Base-by-base conservation (phyloP, 768 basidiomycete species). In the Tulasnella calospora region DNA sequence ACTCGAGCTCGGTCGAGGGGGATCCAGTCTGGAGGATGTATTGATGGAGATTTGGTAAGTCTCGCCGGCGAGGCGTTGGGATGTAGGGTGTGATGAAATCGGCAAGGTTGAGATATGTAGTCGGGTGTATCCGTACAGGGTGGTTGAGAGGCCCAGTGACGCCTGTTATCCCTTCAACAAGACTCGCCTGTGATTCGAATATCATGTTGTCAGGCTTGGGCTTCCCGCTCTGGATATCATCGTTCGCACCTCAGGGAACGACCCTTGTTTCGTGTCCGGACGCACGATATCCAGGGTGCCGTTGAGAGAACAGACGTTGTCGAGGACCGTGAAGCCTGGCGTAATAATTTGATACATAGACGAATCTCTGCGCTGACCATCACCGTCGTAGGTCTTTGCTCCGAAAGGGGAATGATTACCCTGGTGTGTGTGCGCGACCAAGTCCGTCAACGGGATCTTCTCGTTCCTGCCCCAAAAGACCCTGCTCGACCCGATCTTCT, bases 41-140 rank as follows among this genome's bases (percentile, higher is more conserved):
- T 85, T 95, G 90, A 83, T 96, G 96, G 94, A 98, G 95, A 44
- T 87, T 85, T 8, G 95, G 90, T 80, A 95, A 94, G 84, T 98
- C 96, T 30, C 94, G 89, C 95, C 95, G 97, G 81, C 93, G 91
- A 74, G 87, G 88, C 15, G 90, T 89, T 80, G 92, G 90, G 23
- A 92, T 84, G 79, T 91, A 91, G n/a, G 70, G 90, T 87, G 84
- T 96, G 94, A 81, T 94, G 84, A 81, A 96, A 85, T 21, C 92
- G 92, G 0, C 91, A 89, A 0, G 92, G 88, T 2, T 92, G 87
- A 0, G 93, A 92, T 38, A 44, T 40, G 40, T 38, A 97, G 90
- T 8, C 86, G 84, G 0, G 94, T 93, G 69, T 88, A 88, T 10
- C 94, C 94, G 69, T 87, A 84, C 0, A 88, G 80, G 2, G 89